Percentiles rank a stretch among this genome's conserved stretches.
phyloP scores from a whole-genome alignment of 1,284 basidiomycete genomes.

The Erythrobasidium hasegawianum region DNA sequence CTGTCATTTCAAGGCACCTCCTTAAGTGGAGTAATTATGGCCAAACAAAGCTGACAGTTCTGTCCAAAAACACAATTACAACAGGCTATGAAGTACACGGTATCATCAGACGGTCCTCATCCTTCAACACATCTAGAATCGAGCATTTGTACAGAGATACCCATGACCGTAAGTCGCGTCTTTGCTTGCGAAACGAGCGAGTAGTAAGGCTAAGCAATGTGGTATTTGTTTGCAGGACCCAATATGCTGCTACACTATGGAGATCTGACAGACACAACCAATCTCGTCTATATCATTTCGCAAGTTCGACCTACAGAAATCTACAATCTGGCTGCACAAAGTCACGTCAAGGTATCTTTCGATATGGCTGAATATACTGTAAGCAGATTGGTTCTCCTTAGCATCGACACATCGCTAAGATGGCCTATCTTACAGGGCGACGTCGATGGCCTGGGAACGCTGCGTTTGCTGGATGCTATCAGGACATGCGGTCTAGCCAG shows the following conservation, averaged over 20 bases:
- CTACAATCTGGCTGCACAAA: constrained; percentile 93
- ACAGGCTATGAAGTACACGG: constrained; percentile 75
- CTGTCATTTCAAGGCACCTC: constrained; percentile 8
- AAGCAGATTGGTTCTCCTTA: constrained; percentile 8
- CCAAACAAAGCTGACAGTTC: constrained; percentile 2
- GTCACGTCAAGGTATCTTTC: constrained; percentile 93
- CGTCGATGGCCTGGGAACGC: constrained; percentile 83
- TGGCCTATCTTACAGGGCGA: constrained; percentile 56
- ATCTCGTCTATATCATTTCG: constrained; percentile 87
- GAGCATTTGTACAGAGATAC: constrained; percentile 83
- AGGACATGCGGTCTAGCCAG: constrained; percentile 83
- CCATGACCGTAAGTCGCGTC: constrained; percentile 60
- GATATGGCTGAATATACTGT: constrained; percentile 92
- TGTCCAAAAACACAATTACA: not conserved
- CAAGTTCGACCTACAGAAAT: constrained; percentile 83
- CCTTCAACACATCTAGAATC: constrained; percentile 86
- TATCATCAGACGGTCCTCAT: constrained; percentile 86
- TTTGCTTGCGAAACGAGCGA: not conserved
- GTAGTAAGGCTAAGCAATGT: constrained; percentile 2
- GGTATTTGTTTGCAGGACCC: constrained; percentile 40
- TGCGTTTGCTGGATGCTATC: constrained; percentile 85
- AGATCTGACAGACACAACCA: constrained; percentile 79
- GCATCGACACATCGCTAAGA: not conserved
- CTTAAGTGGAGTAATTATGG: not conserved
- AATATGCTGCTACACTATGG: constrained; percentile 87